Base-by-base conservation (phyloP, 2,329 filamentous ascomycete genomes). In the Apiospora arundinis region DNA sequence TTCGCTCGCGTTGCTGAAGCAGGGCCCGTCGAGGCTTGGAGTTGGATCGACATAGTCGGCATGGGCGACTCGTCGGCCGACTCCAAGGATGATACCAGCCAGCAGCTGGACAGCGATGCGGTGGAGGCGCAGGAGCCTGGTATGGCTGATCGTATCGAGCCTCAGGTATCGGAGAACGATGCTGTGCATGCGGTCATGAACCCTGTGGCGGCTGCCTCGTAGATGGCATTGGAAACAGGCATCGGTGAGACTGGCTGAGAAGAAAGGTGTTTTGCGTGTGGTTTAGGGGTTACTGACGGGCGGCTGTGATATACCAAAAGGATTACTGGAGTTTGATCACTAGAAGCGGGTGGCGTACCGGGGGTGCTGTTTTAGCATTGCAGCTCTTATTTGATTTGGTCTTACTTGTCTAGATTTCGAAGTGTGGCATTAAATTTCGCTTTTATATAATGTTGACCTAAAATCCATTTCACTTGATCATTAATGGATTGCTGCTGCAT, bases 21-120 rank as follows among this genome's bases (percentile, higher is more conserved):
- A 0, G 74, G 74, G 11, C 67, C 67, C 1, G 83, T 90, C 9
- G 82, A 83, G 3, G 80, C 82, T 70, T 90, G 88, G 88, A 78
- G 80, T 56, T 88, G 84, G 84, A 84, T 90, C 72, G 85, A 89
- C 68, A 81, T 86, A 25, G 82, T 88, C 2, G 87, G 87, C 9
- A 80, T 89, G 73, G 88, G 84, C 37, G 75, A 74, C 11, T 76
- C 75, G 21, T 74, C 73, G 63, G 73, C 74, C 40, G 73, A 70
- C 45, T 40, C 56, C 74, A 73, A n/a, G 68, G 8, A 11, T 21
- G 52, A 45, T 45, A 14, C 16, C 25, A 60, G 70, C 25, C 67
- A 73, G 44, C 18, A 72, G 75, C 70, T 70, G 2, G 74, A 74
- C 40, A 70, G 69, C 11, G 73, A 72, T 63, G 78, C 40, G 21